A percentile compares a stretch with the other conserved stretches of the same genome.
Conservation (phyloP, 2,329 filamentous ascomycete species). For the Ceratocystis harringtonii region DNA sequence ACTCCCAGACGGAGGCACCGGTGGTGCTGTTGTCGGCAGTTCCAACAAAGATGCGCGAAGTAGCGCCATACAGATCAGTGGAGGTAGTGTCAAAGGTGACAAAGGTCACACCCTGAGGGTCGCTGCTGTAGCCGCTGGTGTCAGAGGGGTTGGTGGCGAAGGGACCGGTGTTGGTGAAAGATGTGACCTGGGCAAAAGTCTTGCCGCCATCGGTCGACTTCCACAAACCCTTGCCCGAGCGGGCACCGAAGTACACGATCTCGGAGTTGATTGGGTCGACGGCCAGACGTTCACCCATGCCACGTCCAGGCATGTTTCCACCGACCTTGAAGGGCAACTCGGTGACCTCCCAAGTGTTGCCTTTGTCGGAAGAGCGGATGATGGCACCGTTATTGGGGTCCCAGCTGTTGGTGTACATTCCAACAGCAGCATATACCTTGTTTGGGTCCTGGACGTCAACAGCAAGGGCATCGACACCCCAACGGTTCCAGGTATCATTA, state of each 20-base stretch:
- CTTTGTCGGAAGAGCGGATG: slow-evolving; percentile 38
- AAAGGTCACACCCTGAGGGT: slow-evolving; percentile 34
- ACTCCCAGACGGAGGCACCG: slow-evolving; percentile 36
- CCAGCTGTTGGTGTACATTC: slow-evolving; percentile 46
- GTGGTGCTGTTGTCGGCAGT: slow-evolving; percentile 35
- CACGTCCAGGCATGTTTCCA: slow-evolving; percentile 47
- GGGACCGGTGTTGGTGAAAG: slow-evolving; percentile 37
- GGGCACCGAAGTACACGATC: slow-evolving; percentile 43
- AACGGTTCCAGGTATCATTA: slow-evolving; percentile 35
- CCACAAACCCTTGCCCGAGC: slow-evolving; percentile 44
- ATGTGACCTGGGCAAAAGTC: slow-evolving; percentile 37
- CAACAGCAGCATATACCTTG: slow-evolving; percentile 38
- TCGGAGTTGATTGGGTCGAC: slow-evolving; percentile 42
- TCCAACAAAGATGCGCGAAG: slow-evolving; percentile 42
- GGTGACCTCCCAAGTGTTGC: slow-evolving; percentile 36
- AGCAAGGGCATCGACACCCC: slow-evolving; percentile 43
- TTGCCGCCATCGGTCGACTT: slow-evolving; percentile 41
- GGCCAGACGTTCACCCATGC: slow-evolving; percentile 42
- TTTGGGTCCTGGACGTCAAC: slow-evolving; percentile 38
- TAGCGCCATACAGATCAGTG: slow-evolving; percentile 30
- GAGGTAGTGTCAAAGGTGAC: slow-evolving; percentile 43
- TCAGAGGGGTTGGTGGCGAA: slow-evolving; percentile 33
- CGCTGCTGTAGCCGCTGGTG: slow-evolving; percentile 30
- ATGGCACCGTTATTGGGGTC: slow-evolving; percentile 42
- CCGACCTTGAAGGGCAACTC: slow-evolving; percentile 43